Base-by-base conservation (phyloP, 306 rosid genomes). In the Quillaja saponaria region DNA sequence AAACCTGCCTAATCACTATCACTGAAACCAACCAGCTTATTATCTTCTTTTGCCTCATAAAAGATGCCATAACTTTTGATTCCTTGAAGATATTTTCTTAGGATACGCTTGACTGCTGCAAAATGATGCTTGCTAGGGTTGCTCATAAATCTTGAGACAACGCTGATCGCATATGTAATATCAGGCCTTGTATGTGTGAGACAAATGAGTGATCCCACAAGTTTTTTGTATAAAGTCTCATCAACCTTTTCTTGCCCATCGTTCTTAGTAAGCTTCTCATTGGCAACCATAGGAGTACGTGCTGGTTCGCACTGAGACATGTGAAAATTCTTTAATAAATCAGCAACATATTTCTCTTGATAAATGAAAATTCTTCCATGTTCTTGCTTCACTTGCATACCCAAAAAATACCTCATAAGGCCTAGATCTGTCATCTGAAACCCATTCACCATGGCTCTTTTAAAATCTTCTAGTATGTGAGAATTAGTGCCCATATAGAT, bases 381-480 rank as follows among this genome's bases (percentile, higher is more conserved):
- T 1, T 13, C 13, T 33, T 66, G 25, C 13, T 45, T 44, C n/a
- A 37, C 72, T 55, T 67, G 49, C 10, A 45, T 67, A 3, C 33
- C 16, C 3, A 53, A 11, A 42, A 64, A 64, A 21, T 61, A 51
- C 39, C 16, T 50, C 50, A 60, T 41, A 21, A 50, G 38, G 12
- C 50, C 34, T 11, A 64, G 15, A 9, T 20, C 41, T 1, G 31
- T 64, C 61, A 64, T 64, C 7, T 64, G 51, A 52, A 14, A 51
- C 14, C 51, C 19, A 3, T 19, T 19, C 60, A 50, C 51, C 39
- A 13, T 50, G 2, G 33, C 8, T 13, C 8, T 50, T 12, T 64
- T 64, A 13, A 64, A 52, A 7, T 50, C 8, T 14, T 51, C 51
- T 2, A 18, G 6, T 7, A 63, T 1, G 14, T 47, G 6, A 1